Evolutionary conservation across 2,329 filamentous ascomycete genomes (phyloP), one percentile per base, ranked within the genome.

Genomic region (Aspergillus neoniger): DNA sequence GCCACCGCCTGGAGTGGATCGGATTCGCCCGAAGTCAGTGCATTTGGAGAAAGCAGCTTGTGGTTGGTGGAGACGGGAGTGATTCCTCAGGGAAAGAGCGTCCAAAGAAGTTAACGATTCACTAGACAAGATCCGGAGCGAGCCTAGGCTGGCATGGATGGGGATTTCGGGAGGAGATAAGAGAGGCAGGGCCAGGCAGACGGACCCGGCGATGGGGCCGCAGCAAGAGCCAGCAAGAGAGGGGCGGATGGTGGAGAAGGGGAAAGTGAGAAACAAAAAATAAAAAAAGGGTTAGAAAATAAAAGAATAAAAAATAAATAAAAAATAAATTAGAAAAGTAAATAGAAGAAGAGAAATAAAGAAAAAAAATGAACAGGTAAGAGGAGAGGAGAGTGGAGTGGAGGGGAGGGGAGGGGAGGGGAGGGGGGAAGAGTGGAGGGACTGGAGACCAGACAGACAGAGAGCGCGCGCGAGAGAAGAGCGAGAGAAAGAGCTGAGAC

Each of bases 11-110:
- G 59, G 62, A 65, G 65, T 67, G 65, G 65, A 67, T 67, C 64
- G 57, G 62, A 61, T 53, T 59, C 57, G 62, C 65, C 65, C 65
- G 64, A 67, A 62, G 61, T 61, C 58, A 67, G 60, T 41, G 61
- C 55, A 61, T 55, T 36, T 36, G 32, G 32, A 44, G 58, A 58
- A 55, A 43, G 39, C 49, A 57, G 53, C 52, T 58, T 57, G 12
- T 59, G 47, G 55, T 59, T 62, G 56, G 65, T 67, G 65, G 65
- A 57, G 61, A 61, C 43, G 60, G 47, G 32, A 51, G 60, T 41
- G 48, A 53, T 55, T 47, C 50, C 30, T 57, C 51, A 49, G 56
- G 58, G 55, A 58, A 51, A 58, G 58, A 61, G 61, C 43, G 55
- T 56, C 58, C 48, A 43, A 30, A 52, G 32, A 36, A 36, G 32